phyloP scores from a whole-genome alignment of 139 green algal genomes.

The Auxenochlorella protothecoides region DNA sequence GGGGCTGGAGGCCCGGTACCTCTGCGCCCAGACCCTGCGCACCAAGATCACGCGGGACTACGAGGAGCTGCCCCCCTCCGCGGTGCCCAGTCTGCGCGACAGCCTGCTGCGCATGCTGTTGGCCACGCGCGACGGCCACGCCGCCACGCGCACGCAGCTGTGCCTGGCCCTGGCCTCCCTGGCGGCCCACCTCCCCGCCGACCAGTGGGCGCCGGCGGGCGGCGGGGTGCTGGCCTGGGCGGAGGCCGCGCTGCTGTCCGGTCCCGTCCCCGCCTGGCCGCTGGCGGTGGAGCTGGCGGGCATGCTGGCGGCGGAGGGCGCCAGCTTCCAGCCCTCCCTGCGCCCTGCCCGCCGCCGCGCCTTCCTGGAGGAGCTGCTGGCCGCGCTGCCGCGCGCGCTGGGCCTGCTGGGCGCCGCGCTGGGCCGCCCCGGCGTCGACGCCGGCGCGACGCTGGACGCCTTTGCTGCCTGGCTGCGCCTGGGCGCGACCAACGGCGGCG shows the following conservation, averaged over 20 bases:
- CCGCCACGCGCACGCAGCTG: slow-evolving; percentile 72
- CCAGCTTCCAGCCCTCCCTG: no score
- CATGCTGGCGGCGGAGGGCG: no score
- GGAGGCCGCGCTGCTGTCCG: slow-evolving; percentile 15
- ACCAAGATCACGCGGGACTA: slow-evolving; percentile 87
- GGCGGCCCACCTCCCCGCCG: slow-evolving; percentile 54
- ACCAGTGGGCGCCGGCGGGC: slow-evolving; percentile 38
- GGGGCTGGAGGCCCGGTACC: slow-evolving; percentile 72
- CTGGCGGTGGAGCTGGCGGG: not conserved
- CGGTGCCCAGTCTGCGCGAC: slow-evolving; percentile 50
- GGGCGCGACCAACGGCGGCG: not conserved
- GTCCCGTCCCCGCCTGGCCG: slow-evolving; percentile 31
- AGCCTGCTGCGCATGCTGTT: slow-evolving; percentile 66
- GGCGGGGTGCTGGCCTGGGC: slow-evolving; percentile 31
- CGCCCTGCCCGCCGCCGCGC: not conserved
- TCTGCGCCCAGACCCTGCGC: slow-evolving; percentile 78
- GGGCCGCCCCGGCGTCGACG: no score
- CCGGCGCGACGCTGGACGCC: slow-evolving; percentile 44
- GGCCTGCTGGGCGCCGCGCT: not conserved
- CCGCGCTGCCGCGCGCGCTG: slow-evolving; percentile 49
- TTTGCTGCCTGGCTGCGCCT: slow-evolving; percentile 63
- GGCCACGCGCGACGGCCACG: slow-evolving; percentile 32
- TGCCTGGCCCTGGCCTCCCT: slow-evolving; percentile 74
- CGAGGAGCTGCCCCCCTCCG: slow-evolving; percentile 69
- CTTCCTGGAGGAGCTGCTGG: slow-evolving; percentile 80